phyloP scores from a whole-genome alignment of 2,329 filamentous ascomycete species.

The Paracoccidioides brasiliensis region DNA sequence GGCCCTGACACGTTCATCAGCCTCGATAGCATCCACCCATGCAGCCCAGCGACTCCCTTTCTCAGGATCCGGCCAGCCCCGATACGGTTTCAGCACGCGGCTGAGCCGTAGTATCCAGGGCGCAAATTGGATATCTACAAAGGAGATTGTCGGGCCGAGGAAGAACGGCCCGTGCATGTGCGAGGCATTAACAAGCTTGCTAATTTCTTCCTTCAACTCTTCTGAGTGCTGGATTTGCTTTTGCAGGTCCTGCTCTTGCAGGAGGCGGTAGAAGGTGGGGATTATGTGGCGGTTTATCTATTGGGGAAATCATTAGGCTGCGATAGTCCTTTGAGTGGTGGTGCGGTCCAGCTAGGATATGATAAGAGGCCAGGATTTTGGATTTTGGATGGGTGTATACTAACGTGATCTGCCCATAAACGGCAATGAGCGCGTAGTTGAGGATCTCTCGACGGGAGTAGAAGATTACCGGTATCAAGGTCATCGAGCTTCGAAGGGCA shows the following conservation, averaged over 20 bases:
- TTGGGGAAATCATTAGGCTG: constrained; percentile 6
- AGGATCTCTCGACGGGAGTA: constrained; percentile 53
- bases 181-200: constrained; percentile 45
- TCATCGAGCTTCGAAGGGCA: constrained; percentile 54
- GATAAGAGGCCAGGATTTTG: neutral
- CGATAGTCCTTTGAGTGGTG: neutral
- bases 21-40: constrained; percentile 60
- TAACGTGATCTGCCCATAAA: constrained; percentile 68
- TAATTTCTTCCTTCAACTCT: constrained; percentile 53
- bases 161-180: constrained; percentile 56
- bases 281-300: constrained; percentile 66
- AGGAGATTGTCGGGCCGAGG: constrained; percentile 41
- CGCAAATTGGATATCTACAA: constrained; percentile 64
- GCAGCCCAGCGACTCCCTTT: constrained; percentile 51
- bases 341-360: neutral
- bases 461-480: constrained; percentile 43
- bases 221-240: constrained; percentile 47
- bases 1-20: constrained; percentile 46
- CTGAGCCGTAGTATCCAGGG: constrained; percentile 60
- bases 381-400: constrained; percentile 15
- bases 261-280: constrained; percentile 59
- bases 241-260: constrained; percentile 49
- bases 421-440: constrained; percentile 60
- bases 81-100: constrained; percentile 51
- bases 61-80: constrained; percentile 53